These are phyloP conservation scores for Phaeotremella fagi DNA, from an alignment of 768 basidiomycete genomes.

Conservation along the genomic window DNA sequence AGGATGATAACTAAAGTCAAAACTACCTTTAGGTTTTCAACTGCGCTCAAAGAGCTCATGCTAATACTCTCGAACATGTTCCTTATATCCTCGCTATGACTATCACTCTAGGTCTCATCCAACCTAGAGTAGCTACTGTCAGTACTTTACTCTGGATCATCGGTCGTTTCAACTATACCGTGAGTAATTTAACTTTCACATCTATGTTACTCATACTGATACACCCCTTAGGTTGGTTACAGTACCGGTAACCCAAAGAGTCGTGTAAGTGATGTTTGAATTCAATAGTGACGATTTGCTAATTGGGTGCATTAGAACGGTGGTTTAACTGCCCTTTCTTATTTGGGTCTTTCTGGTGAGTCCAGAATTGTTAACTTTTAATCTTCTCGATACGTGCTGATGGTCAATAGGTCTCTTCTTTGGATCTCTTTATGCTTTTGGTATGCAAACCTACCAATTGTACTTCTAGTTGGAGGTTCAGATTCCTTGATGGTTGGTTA, in stretches of 20 bases:
- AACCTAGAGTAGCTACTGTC: constrained; percentile 12
- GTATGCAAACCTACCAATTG: constrained; percentile 3
- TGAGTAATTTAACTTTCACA: constrained; percentile 2
- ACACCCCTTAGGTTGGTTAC: constrained; percentile 7
- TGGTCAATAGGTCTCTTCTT: constrained; percentile 7
- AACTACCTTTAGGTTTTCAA: constrained; percentile 19
- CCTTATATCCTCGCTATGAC: constrained; percentile 23
- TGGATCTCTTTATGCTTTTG: constrained; percentile 2
- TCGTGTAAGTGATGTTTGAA: constrained; percentile 17
- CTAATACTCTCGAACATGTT: constrained; percentile 34
- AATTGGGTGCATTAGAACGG: neutral
- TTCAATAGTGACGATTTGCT: too few species aligned
- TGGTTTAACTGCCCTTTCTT: neutral
- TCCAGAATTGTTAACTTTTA: neutral
- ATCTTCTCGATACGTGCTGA: neutral
- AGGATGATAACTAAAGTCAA: neutral
- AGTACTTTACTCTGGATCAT: constrained; percentile 9
- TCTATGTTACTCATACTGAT: neutral
- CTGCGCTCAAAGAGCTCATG: constrained; percentile 36
- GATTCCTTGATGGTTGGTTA: too few species aligned
- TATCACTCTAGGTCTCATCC: constrained; percentile 27
- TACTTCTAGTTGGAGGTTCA: too few species aligned
- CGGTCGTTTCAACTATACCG: constrained; percentile 15
- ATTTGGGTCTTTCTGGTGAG: constrained; percentile 14
- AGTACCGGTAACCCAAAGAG: constrained; percentile 5